Base-by-base conservation (phyloP, 306 rosid species). In the Fagus sylvatica region DNA sequence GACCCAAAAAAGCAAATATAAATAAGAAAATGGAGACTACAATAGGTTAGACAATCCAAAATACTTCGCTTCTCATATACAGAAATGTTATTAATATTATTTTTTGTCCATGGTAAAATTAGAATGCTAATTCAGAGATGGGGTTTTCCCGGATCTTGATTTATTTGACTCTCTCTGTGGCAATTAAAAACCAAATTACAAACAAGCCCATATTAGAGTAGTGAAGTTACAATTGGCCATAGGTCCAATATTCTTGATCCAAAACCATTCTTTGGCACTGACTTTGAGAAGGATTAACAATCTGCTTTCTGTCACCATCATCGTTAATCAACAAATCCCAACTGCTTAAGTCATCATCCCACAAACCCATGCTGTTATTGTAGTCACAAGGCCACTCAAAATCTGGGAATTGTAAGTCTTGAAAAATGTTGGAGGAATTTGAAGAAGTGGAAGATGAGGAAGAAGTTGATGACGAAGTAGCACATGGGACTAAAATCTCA, bases 311-410 rank as follows among this genome's bases (percentile, higher is more conserved):
- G 76, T 80, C 85, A 72, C 69, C 74, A 78, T 61, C 83, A 56
- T 75, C 89, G 51, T 79, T 78, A 2, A 85, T 69, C 42, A 85
- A 51, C 69, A 78, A 84, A 73, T 85, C 93, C 94, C 83, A 93
- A 72, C 67, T 65, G 79, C 82, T 81, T 69, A 93, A 85, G 72
- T 93, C 97, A 77, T 88, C 91, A 69, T 86, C 87, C 91, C 96
- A 90, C 65, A 89, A 73, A 11, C 73, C 56, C 78, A 84, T 30
- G 42, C 41, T 72, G 57, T 34, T 71, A 39, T 36, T 53, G 70
- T 68, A 76, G 70, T 53, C 70, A 16, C 81, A 79, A 2, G 82
- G 73, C 93, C 92, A 90, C 11, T 86, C 90, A 54, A 89, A 91
- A 71, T 89, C 96, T 49, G 84, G 79, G 37, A 93, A 86, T 19